phyloP scores from a whole-genome alignment of 2,329 filamentous ascomycete genomes.

The Beauveria sp. region DNA sequence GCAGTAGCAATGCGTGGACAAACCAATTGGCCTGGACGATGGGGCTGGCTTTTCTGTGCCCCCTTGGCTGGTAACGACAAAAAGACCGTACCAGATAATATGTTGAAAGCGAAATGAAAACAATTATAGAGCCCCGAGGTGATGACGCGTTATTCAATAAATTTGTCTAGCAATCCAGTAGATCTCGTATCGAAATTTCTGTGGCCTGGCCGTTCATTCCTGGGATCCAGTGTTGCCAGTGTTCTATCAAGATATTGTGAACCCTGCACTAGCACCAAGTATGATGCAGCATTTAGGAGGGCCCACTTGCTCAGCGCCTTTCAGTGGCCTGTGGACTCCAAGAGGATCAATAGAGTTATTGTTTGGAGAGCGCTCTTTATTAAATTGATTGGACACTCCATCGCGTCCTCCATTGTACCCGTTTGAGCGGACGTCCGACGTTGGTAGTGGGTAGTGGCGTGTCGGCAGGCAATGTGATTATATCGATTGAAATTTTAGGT shows the following conservation, averaged over 20 bases:
- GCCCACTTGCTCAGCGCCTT: background rate
- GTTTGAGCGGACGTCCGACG: too few relatives aligned
- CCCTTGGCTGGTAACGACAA: too few relatives aligned
- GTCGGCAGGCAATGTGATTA: too few relatives aligned
- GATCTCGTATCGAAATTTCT: background rate
- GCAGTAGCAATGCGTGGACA: too few relatives aligned
- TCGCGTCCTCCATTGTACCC: background rate
- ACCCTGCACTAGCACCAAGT: background rate
- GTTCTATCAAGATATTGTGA: too few relatives aligned
- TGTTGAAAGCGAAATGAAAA: background rate
- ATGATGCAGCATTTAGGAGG: background rate
- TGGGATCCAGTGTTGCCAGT: background rate
- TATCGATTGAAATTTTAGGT: too few relatives aligned
- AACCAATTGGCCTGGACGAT: too few relatives aligned
- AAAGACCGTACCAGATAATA: too few relatives aligned
- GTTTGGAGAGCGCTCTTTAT: background rate
- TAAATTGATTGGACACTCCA: background rate
- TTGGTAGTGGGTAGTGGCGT: too few relatives aligned
- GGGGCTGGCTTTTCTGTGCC: too few relatives aligned
- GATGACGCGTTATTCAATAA: background rate
- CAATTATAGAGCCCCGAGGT: background rate
- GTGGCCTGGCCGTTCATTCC: too few relatives aligned
- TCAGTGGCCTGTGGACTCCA: background rate
- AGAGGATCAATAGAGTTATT: background rate
- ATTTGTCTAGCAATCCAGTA: background rate